Base-by-base conservation (phyloP, 257 asterid species). In the Gynochthodes officinalis region DNA sequence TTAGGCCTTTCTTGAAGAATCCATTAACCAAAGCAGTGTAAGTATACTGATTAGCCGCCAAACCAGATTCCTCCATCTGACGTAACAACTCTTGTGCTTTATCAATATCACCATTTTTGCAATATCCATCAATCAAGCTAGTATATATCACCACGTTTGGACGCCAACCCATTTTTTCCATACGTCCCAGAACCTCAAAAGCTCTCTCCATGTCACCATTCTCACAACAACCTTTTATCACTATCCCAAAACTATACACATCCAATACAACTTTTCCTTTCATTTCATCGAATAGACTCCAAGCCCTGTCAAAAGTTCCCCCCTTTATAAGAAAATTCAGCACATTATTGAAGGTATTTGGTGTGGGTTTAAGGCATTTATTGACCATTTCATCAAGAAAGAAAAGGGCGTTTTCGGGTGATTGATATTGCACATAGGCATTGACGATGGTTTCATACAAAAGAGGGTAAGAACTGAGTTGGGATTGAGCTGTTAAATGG, bases 151-250 rank as follows among this genome's bases (percentile, higher is more conserved):
- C 96, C 70, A 89, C 92, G 60, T 87, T 90, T 6, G 92, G 92
- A 14, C 64, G 27, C 60, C 80, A 80, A 57, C 94, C 96, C 81
- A 72, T 64, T 28, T 64, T 33, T 55, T 76, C 69, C 87, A 89
- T 76, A 57, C 67, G 73, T 37, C 61, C 67, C 78, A 87, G 61
- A 63, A 80, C 81, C 53, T 71, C 81, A 79, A 91, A 89, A 61
- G 84, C 94, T 69, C 82, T 79, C 63, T 78, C 30, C 54, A 91
- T 63, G 37, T 83, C 83, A 65, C 84, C 86, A 72, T 68, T 77
- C 12, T 82, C 88, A 78, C 90, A 84, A 73, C 92, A 89, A 73
- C 94, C 96, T 76, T 89, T 91, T 66, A 89, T 79, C 87, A 89
- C 69, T 62, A 91, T 86, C 78, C 97, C 94, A 66, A 87, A 91